Evolutionary conservation across 2,329 filamentous ascomycete genomes (phyloP).

Genomic region (Geoglossum cookeanum): DNA sequence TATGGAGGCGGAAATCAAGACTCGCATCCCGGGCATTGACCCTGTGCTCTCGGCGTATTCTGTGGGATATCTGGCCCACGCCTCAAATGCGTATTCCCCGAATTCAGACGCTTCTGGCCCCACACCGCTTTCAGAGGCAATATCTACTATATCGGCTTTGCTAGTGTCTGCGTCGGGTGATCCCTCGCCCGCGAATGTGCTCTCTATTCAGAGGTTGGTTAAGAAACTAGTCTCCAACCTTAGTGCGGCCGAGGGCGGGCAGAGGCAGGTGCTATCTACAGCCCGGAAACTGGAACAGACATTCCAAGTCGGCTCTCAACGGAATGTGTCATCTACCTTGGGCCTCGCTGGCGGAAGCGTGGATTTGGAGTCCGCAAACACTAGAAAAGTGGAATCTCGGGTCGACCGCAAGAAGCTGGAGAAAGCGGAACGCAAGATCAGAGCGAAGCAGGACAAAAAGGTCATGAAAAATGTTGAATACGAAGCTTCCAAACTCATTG

Average conservation of each 20-base stretch:
- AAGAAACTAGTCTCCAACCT: conserved; percentile 78
- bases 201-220: conserved; percentile 64
- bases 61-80: conserved; percentile 84
- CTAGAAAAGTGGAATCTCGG: conserved; percentile 87
- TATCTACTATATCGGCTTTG: conserved; percentile 66
- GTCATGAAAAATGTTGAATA: conserved; percentile 97
- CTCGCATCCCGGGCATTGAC: conserved; percentile 71
- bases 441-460: conserved; percentile 97
- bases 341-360: conserved; percentile 69
- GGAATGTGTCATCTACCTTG: conserved; percentile 90
- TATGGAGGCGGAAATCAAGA: conserved; percentile 80
- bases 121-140: conserved; percentile 70
- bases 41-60: conserved; percentile 81
- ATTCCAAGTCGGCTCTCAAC: conserved; percentile 81
- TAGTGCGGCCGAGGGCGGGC: conserved; percentile 48
- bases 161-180: conserved; percentile 86
- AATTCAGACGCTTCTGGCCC: conserved; percentile 49
- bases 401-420: conserved; percentile 98
- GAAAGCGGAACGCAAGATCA: conserved; percentile 94
- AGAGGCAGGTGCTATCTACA: conserved; percentile 49
- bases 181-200: conserved; percentile 49
- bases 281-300: conserved; percentile 82
- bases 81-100: conserved; percentile 59
- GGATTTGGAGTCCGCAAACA: conserved; percentile 83
- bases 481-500: conserved; percentile 77